Conservation (phyloP, 331 rosid genomes). For the Malus hybrid region DNA sequence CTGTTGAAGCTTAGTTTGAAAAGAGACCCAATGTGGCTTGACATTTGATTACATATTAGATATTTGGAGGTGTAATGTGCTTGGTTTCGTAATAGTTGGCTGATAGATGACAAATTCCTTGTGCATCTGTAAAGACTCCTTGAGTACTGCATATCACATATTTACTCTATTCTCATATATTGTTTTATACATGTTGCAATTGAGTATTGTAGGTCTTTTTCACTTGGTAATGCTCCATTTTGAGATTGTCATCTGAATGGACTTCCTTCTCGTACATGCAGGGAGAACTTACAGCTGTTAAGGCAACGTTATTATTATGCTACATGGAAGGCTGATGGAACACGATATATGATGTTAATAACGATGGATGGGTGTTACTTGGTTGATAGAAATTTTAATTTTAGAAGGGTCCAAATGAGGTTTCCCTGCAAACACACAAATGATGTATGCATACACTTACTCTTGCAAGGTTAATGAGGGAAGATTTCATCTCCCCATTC, state of each 20-base stretch:
- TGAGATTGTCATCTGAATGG: slow-evolving; percentile 2
- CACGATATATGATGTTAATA: slow-evolving; percentile 93
- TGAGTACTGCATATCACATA: neutral
- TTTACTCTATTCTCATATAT: neutral
- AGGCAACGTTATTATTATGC: slow-evolving; percentile 96
- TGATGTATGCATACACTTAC: slow-evolving; percentile 47
- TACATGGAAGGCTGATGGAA: slow-evolving; percentile 99
- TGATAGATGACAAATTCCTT: neutral
- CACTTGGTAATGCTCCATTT: neutral
- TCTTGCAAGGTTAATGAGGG: neutral
- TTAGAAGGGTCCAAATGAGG: slow-evolving; percentile 95
- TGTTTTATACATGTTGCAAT: neutral
- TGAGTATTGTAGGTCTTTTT: slow-evolving; percentile 5
- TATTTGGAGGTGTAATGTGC: neutral
- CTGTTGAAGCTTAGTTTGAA: neutral
- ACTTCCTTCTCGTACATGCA: slow-evolving; percentile 31
- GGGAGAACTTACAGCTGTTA: slow-evolving; percentile 81
- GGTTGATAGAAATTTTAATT: slow-evolving; percentile 76
- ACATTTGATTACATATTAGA: neutral
- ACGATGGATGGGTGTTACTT: slow-evolving; percentile 90
- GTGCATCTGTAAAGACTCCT: neutral
- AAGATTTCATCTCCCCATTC: neutral
- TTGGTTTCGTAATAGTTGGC: neutral
- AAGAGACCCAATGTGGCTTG: neutral
- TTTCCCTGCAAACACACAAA: slow-evolving; percentile 72